Conservation (phyloP, 1,139 yeast genomes). For the Geotrichum restrictum region DNA sequence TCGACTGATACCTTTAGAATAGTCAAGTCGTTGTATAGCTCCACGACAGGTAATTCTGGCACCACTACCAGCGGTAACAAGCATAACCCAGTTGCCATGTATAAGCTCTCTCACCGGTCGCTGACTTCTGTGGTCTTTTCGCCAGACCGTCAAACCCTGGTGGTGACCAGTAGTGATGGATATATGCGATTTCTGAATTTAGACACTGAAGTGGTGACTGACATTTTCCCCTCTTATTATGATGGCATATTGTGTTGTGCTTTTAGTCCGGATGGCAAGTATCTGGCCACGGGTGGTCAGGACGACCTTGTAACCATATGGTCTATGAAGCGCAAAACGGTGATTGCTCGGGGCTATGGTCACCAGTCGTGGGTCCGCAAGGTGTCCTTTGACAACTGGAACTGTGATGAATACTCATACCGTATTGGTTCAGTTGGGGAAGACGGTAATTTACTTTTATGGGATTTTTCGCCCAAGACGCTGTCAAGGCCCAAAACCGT, state of each 20-base stretch:
- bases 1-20: constrained; percentile 33
- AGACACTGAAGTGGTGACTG: constrained; percentile 48
- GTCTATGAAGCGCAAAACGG: constrained; percentile 29
- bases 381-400: constrained; percentile 46
- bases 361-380: constrained; percentile 62
- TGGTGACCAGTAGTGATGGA: constrained; percentile 66
- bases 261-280: constrained; percentile 64
- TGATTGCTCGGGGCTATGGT: constrained; percentile 52
- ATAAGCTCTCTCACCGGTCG: constrained; percentile 57
- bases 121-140: constrained; percentile 52
- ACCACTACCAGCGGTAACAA: constrained; percentile 17
- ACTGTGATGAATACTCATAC: constrained; percentile 42
- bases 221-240: constrained; percentile 62
- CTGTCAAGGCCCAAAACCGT: constrained; percentile 38
- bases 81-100: constrained; percentile 54
- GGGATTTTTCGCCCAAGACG: constrained; percentile 70
- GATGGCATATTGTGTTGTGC: constrained; percentile 58
- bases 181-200: constrained; percentile 57
- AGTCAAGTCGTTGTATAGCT: constrained; percentile 27
- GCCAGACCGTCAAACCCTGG: constrained; percentile 42
- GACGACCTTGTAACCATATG: constrained; percentile 43
- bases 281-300: constrained; percentile 52
- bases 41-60: background rate
- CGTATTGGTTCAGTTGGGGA: constrained; percentile 64
- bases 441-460: constrained; percentile 62